Base-by-base conservation (phyloP, 208 protist species). In the Crithidia bombi region DNA sequence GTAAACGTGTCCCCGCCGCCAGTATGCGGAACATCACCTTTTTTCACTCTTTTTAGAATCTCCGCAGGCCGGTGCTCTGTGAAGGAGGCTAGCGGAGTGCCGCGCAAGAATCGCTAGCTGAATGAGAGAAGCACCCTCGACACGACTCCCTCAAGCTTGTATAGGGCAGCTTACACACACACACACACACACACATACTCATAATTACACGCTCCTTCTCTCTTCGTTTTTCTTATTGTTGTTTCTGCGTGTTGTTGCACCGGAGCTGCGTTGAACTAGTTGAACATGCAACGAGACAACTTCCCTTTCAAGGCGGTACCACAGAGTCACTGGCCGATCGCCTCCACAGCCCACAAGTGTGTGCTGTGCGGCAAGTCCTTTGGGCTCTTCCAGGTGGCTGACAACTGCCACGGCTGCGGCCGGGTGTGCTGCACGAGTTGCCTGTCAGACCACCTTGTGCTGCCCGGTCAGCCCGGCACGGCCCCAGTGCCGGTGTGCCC, bases 401-500 rank as follows among this genome's bases (percentile, higher is more conserved):
- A 66, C 21, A 81, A 90, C 73, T 94, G 89, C 69, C 75, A 79
- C 21, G 74, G 65, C 19, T 94, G 84, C 50, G 86, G 83, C 0
- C 76, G 77, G 3, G 76, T 89, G 21, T 90, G 78, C 78, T 90
- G 84, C 68, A 30, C 73, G 15, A 64, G 51, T 33, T 94, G 83
- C 66, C 67, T 91, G 14, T 36, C 69, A 5, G 79, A 84, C 5
- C 70, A 52, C 15, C 26, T 89, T 11, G 81, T 83, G 36, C 43
- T 90, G 41, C 86, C 81, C 2, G 79, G 80, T 12, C 57, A 68
- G 9, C 69, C 74, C 4, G 75, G 77, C 14, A 44, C 76, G 21
- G 57, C 69, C 9, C 79, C 83, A 5, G 75, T 86, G 44, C 49
- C 77, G 10, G 81, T 90, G 33, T 94, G 89, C 62, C 47, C 73